Base-by-base conservation (phyloP, 2,329 filamentous ascomycete species). In the Gyromitra esculenta region DNA sequence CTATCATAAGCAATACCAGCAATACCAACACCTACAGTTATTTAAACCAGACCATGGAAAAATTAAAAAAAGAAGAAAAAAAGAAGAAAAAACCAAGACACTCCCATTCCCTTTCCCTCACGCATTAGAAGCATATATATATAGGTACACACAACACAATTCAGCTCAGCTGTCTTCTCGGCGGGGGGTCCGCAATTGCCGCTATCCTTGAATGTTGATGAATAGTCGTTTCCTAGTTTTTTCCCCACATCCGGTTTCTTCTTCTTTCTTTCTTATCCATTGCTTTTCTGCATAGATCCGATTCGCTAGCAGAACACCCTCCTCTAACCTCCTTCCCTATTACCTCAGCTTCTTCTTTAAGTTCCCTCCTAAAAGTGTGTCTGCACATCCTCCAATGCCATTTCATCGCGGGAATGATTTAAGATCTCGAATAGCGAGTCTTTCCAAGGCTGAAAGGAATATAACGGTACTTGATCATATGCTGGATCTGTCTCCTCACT, bases 381-480 rank as follows among this genome's bases (percentile, higher is more conserved):
- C 45, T 13, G 35, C n/a, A 41, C 21, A 71, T 52, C 48, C 21
- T 31, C 21, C 62, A 59, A 39, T 73, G 25, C 37, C 60, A 39
- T 64, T 59, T 35, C n/a, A 45, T 66, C 52, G 52, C 67, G 25
- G 35, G 31, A 48, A 45, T 43, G 62, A 39, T 31, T 64, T 79
- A 81, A 48, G 78, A 76, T 65, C 80, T 71, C 83, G 84, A 86
- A 84, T 96, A 96, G 83, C 89, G 90, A 79, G 92, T 88, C 89
- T 97, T 97, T 84, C 94, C 94, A 80, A 97, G 90, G 52, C 92
- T 91, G 86, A 97, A 97, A 52, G 94, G 94, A 39, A 97, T 94
- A 83, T 97, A 99, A 85, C 95, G 93, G 87, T 98, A 99, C 87
- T 98, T 99, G 88, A 99, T 95, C 96, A 99, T 99, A 86, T 98